Percentiles rank a stretch among this genome's conserved stretches.
Evolutionary conservation across 2,329 filamentous ascomycete species (phyloP).

Genomic region (Aspergillus neotritici): DNA sequence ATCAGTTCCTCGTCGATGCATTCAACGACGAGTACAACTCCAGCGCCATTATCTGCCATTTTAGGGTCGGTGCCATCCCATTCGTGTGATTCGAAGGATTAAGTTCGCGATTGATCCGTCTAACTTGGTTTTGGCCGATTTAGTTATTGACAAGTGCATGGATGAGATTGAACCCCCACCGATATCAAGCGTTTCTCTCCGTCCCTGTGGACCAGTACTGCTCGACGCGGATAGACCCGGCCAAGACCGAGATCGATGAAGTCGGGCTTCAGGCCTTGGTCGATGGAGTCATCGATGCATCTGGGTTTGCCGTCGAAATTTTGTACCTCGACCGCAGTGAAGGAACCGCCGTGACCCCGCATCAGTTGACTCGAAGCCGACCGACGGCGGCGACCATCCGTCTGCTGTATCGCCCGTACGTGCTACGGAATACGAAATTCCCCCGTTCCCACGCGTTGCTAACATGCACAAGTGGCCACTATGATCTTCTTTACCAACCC

Average conservation of each 20-base stretch:
- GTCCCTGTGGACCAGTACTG: slow-evolving; percentile 63
- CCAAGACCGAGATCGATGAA: slow-evolving; percentile 81
- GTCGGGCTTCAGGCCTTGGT: slow-evolving; percentile 73
- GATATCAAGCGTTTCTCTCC: slow-evolving; percentile 69
- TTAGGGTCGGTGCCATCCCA: slow-evolving; percentile 48
- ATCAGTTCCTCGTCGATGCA: slow-evolving; percentile 53
- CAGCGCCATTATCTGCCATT: slow-evolving; percentile 77
- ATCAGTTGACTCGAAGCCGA: slow-evolving; percentile 33
- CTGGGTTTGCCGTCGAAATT: slow-evolving; percentile 75
- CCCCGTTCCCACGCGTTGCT: slow-evolving; percentile 8
- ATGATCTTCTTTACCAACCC: slow-evolving; percentile 82
- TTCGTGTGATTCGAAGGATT: slow-evolving; percentile 1
- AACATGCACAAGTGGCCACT: slow-evolving; percentile 62
- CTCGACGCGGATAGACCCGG: slow-evolving; percentile 63
- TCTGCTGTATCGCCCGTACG: slow-evolving; percentile 62
- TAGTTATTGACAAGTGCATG: slow-evolving; percentile 77
- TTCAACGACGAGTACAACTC: slow-evolving; percentile 70
- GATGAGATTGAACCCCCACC: slow-evolving; percentile 66
- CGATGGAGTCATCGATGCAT: slow-evolving; percentile 72
- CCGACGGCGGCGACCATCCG: slow-evolving; percentile 58
- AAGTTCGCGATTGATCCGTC: slow-evolving; percentile 11
- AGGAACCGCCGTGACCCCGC: slow-evolving; percentile 63
- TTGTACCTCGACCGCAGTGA: slow-evolving; percentile 84
- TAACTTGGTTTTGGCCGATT: slow-evolving; percentile 8
- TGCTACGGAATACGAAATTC: slow-evolving; percentile 3